phyloP scores from a whole-genome alignment of 495 filamentous ascomycete genomes.

The Tuber microsphaerosporum region DNA sequence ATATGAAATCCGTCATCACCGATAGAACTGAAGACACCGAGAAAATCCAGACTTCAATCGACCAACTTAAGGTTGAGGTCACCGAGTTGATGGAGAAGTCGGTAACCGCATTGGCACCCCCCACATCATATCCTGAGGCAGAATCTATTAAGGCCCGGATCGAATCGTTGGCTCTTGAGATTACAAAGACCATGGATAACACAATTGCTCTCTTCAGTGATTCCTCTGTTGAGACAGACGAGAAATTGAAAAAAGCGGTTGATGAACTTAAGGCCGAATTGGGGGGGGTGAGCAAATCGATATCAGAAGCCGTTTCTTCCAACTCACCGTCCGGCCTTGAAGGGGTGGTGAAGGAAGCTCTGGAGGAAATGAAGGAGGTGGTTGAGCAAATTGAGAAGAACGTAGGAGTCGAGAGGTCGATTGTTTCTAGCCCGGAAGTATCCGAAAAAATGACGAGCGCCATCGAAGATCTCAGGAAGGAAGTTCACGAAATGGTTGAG shows the following conservation, averaged over 20 bases:
- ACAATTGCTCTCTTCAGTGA: constrained; percentile 48
- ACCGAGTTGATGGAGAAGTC: constrained; percentile 47
- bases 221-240: constrained; percentile 25
- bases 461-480: constrained; percentile 60
- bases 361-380: constrained; percentile 67
- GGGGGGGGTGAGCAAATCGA: constrained; percentile 31
- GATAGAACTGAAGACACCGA: constrained; percentile 61
- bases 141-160: constrained; percentile 55
- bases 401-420: constrained; percentile 54
- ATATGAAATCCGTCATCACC: constrained; percentile 42
- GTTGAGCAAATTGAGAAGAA: constrained; percentile 54
- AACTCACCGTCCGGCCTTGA: constrained; percentile 48
- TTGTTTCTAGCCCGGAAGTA: constrained; percentile 70
- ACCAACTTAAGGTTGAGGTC: constrained; percentile 57
- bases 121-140: constrained; percentile 57
- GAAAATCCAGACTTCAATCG: constrained; percentile 59
- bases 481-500: constrained; percentile 47
- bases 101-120: constrained; percentile 66
- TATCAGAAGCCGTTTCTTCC: constrained; percentile 25
- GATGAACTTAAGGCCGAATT: constrained; percentile 34
- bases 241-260: constrained; percentile 28
- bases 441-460: constrained; percentile 70
- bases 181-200: constrained; percentile 65
- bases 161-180: constrained; percentile 46
- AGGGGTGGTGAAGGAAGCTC: constrained; percentile 57